Base-by-base conservation (phyloP, 2,329 filamentous ascomycete genomes). In the Cladophialophora exuberans region DNA sequence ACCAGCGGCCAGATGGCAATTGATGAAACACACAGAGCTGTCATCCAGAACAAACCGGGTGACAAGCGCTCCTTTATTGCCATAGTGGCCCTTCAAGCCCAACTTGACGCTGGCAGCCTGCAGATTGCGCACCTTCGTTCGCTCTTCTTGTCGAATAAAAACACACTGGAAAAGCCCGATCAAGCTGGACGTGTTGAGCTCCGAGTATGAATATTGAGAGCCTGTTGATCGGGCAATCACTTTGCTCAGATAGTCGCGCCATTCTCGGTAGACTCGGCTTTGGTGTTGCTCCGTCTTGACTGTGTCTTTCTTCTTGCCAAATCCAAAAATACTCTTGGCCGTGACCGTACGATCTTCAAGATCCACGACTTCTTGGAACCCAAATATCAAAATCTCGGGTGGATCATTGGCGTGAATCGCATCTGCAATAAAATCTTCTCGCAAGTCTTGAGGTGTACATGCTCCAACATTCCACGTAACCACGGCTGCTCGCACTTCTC, bases 381-480 rank as follows among this genome's bases (percentile, higher is more conserved):
- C 93, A 76, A 99, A 99, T 1, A 97, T 83, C 2, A 97, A 75
- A 45, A 99, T 91, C 64, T 97, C 94, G 0, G 94, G 90, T 6
- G 88, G 85, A 33, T 87, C 82, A 59, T 88, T 86, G n/a, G 82
- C 83, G 61, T 86, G 83, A 22, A 99, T 78, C 13, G 96, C 80
- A 54, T 93, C 84, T 61, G 85, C 84, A 66, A 97, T 88, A 70
- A 97, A 97, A 38, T 80, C 79, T 9, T 83, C 82, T 51, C 88
- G 83, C 28, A 97, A 76, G 66, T 86, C 89, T 55, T 85, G 86
- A 0, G 94, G 94, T n/a, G 94, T 96, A 13, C 88, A 87, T n/a
- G 94, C 94, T 1, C 94, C 94, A 1, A 92, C 93, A 69, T 99
- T 99, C 94, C 94, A 99, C 0, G 92, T 97, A 77, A 97, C 81